Evolutionary conservation across 148 eudicot genomes (phyloP).

Genomic region (Silene uniflora): DNA sequence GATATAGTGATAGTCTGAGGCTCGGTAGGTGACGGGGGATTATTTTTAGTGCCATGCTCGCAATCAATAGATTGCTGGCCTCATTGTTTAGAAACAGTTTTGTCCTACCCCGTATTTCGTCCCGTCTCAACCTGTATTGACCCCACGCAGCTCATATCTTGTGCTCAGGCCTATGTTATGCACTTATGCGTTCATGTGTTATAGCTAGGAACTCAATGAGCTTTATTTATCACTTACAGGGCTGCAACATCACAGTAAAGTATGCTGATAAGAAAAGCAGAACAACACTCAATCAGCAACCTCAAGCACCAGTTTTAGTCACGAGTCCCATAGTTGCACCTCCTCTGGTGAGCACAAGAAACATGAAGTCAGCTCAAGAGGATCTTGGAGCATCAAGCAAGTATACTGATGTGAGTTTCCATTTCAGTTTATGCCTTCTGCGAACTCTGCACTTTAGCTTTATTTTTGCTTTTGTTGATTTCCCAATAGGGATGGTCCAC

Average conservation of each 20-base stretch:
- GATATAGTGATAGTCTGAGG: too few relatives aligned
- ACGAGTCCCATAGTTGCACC: too few relatives aligned
- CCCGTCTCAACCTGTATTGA: too few relatives aligned
- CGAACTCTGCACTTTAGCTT: not conserved
- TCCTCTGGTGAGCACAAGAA: too few relatives aligned
- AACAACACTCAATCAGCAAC: constrained; percentile 26
- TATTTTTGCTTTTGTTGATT: not conserved
- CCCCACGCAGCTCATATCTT: too few relatives aligned
- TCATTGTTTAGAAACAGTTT: too few relatives aligned
- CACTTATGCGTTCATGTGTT: not conserved
- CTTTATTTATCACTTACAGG: constrained; percentile 34
- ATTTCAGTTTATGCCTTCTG: not conserved
- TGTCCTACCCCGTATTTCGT: too few relatives aligned
- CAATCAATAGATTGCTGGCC: too few relatives aligned
- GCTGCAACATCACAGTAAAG: constrained; percentile 53
- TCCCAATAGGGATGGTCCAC: not conserved
- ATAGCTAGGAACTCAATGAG: not conserved
- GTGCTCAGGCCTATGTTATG: not conserved
- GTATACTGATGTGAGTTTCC: constrained; percentile 55
- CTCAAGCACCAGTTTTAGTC: constrained; percentile 26
- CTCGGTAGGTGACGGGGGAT: too few relatives aligned
- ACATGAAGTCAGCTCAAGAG: constrained; percentile 51
- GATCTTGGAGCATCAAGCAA: constrained; percentile 53
- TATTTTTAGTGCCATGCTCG: too few relatives aligned
- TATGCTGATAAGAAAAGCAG: constrained; percentile 52